Evolutionary conservation across 345 rosid species (phyloP), one percentile per base, ranked within the genome.

Genomic region (Salix dunnii): DNA sequence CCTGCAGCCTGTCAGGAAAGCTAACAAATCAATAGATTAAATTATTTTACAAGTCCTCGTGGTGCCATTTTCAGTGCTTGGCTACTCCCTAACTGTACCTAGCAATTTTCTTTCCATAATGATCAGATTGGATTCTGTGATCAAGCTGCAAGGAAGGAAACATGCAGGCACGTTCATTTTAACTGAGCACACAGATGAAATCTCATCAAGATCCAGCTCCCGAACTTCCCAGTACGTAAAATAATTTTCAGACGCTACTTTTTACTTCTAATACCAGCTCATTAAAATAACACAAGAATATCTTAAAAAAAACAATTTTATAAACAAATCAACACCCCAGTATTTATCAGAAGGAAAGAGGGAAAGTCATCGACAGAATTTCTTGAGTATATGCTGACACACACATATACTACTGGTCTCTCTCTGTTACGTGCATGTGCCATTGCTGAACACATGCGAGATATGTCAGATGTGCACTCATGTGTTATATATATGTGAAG

Each of bases 311-410:
- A 2, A 2, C 46, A 42, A 2, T 10, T 11, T 42, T 10, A 11
- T 11, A 11, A 42, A 10, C 40, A 36, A 8, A 36, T 6, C 8
- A 7, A 36, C 38, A 36, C 38, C 7, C 1, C 38, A 36, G 10
- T 36, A 6, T 36, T 36, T 36, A 16, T 6, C 3, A 7, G 16
- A 36, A 5, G 38, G 2, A 7, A 3, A 40, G 21, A 9, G 2
- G 31, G 48, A 48, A 74, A 30, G 77, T 46, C 77, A 65, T 60
- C 70, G 77, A 31, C 77, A 74, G 62, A n/a, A 48, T 74, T 65
- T 74, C 76, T 63, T 13, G 60, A 51, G 61, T 12, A 20, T 17
- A 30, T 12, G 27, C 21, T 40, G 53, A 28, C 10, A 8, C 28
- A 2, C 2, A 8, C 5, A 73, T 17, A 9, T 9, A 38, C 12